Percentiles rank a stretch among this genome's conserved stretches.
Evolutionary conservation across 257 asterid species (phyloP).

Genomic region (Jacaranda copaia): DNA sequence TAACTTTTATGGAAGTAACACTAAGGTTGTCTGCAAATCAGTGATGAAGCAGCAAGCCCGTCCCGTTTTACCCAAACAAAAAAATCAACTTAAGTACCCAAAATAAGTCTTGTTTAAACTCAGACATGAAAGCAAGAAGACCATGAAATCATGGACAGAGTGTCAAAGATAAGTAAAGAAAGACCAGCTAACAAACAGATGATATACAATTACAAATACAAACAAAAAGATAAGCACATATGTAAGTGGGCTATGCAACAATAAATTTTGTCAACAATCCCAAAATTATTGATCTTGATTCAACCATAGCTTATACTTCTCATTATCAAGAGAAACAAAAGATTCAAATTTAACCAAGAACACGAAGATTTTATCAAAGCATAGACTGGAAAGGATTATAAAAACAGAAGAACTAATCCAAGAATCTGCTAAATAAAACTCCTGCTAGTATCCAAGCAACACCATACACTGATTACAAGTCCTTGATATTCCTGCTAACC

Average conservation of each 20-base stretch:
- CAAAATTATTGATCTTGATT: constrained; percentile 22
- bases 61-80: constrained; percentile 6
- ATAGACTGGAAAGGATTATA: not conserved
- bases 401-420: constrained; percentile 29
- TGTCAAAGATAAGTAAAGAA: not conserved
- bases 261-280: constrained; percentile 7
- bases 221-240: constrained; percentile 15
- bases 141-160: constrained; percentile 2
- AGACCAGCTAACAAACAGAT: constrained; percentile 22
- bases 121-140: not conserved
- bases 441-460: constrained; percentile 8
- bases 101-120: not conserved
- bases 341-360: constrained; percentile 23
- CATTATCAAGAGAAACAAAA: constrained; percentile 4
- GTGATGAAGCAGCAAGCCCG: not conserved
- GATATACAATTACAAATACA: constrained; percentile 22
- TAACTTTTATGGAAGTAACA: constrained; percentile 27
- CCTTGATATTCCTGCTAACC: constrained; percentile 25
- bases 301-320: constrained; percentile 24
- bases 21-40: constrained; percentile 1
- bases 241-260: not conserved
- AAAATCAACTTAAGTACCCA: constrained; percentile 23
- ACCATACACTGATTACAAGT: constrained; percentile 18
- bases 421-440: constrained; percentile 29
- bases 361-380: constrained; percentile 30